Evolutionary conservation across 768 basidiomycete species (phyloP), one percentile per base, ranked within the genome.

Genomic region (Pulveroboletus frians): DNA sequence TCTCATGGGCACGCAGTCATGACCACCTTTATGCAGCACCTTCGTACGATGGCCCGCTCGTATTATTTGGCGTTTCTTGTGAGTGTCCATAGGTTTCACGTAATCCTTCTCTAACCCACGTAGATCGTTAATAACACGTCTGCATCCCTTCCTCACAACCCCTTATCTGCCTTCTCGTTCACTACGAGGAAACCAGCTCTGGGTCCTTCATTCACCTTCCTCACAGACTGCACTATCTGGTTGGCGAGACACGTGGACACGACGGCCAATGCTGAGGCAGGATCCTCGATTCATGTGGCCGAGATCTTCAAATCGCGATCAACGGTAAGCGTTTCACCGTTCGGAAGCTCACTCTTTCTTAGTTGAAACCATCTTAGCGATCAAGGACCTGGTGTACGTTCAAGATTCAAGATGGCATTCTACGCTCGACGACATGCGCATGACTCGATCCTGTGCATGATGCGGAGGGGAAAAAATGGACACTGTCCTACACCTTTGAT

Each of bases 171-270:
- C 10, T 73, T 72, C 31, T 47, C 68, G 43, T 65, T 64, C 5
- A 69, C 66, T 1, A 68, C 63, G 8, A 72, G 78, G 49, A 88
- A 85, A 58, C 86, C 87, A 5, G 84, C 85, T 1, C 71, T 91
- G 13, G 88, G 88, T 0, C 81, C 87, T 1, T 83, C 86, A 1
- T 91, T 90, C 52, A 71, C 82, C 7, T 85, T 79, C 63, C 66
- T 88, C 63, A 78, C 81, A 2, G 88, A 90, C 57, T 80, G 78
- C 14, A 85, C 84, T 0, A 55, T 91, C n/a, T 90, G 87, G 87
- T 69, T 88, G 9, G 71, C 76, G 9, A 66, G 56, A 29, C 56
- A 53, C 3, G 47, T 54, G 9, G 57, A 53, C 29, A 17, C 27
- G 7, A 27, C 27, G 5, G 26, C 44, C 18, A 53, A 44, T 3